Conservation (phyloP, 176 grass and related monocot species). For the Avena eriantha region DNA sequence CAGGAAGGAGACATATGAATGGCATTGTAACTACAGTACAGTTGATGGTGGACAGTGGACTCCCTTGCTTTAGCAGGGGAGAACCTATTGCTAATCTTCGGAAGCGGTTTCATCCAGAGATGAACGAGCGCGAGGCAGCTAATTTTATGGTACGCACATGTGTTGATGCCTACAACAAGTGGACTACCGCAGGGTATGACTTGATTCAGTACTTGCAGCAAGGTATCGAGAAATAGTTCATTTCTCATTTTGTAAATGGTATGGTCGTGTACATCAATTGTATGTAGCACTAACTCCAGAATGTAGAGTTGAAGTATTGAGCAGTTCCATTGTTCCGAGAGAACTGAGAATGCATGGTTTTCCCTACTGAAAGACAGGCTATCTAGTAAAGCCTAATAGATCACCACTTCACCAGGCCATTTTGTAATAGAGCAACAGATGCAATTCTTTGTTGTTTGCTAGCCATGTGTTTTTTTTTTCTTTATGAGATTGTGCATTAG, state of each 20-base stretch:
- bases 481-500: slow-evolving; percentile 11
- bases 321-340: slow-evolving; percentile 39
- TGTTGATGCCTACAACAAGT: slow-evolving; percentile 96
- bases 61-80: slow-evolving; percentile 97
- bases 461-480: not conserved
- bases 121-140: slow-evolving; percentile 93
- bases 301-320: slow-evolving; percentile 43
- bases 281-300: slow-evolving; percentile 52
- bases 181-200: slow-evolving; percentile 97
- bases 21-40: slow-evolving; percentile 92
- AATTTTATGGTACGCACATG: slow-evolving; percentile 98
- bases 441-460: slow-evolving; percentile 9
- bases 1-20: slow-evolving; percentile 90
- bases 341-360: slow-evolving; percentile 32
- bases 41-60: slow-evolving; percentile 91
- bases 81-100: slow-evolving; percentile 89
- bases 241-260: slow-evolving; percentile 55
- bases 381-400: slow-evolving; percentile 28
- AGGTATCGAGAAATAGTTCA: slow-evolving; percentile 93
- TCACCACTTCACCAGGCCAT: slow-evolving; percentile 3
- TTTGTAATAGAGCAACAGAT: slow-evolving; percentile 28
- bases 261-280: slow-evolving; percentile 55
- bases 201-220: slow-evolving; percentile 99
- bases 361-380: slow-evolving; percentile 24
- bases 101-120: slow-evolving; percentile 97